A percentile compares a stretch with the other conserved stretches of the same genome.
These are phyloP conservation scores for Cerrena zonata DNA, from an alignment of 1,284 basidiomycete genomes.

Conservation along the genomic window DNA sequence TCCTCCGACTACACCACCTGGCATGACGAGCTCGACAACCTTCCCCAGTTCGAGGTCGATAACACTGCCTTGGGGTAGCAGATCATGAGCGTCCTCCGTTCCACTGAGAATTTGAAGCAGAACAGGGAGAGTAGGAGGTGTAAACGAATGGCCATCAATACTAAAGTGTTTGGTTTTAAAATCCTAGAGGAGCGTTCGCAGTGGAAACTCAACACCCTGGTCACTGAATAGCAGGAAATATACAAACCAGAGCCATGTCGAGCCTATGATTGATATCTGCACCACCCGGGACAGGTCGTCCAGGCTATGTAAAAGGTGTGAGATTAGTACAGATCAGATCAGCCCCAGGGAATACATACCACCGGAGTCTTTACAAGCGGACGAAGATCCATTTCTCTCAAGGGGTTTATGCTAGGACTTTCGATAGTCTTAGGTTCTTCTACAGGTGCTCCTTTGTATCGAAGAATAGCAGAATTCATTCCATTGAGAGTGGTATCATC, in stretches of 20 bases:
- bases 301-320: slow-evolving; percentile 24
- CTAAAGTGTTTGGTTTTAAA: slow-evolving; percentile 11
- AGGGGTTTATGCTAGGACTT: slow-evolving; percentile 15
- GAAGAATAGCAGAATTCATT: slow-evolving; percentile 32
- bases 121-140: slow-evolving; percentile 25
- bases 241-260: slow-evolving; percentile 16
- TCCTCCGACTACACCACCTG: slow-evolving; percentile 21
- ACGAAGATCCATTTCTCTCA: slow-evolving; percentile 26
- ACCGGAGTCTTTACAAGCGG: slow-evolving; percentile 13
- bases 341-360: slow-evolving; percentile 10
- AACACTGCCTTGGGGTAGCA: slow-evolving; percentile 28
- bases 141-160: slow-evolving; percentile 23
- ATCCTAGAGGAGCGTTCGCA: slow-evolving; percentile 5
- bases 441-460: slow-evolving; percentile 32
- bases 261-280: slow-evolving; percentile 27
- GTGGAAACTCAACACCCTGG: not conserved
- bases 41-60: slow-evolving; percentile 24
- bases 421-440: slow-evolving; percentile 30
- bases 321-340: too few relatives aligned
- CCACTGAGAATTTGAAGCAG: slow-evolving; percentile 34
- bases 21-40: slow-evolving; percentile 31
- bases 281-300: slow-evolving; percentile 21
- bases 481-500: slow-evolving; percentile 21
- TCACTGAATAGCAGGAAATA: not conserved
- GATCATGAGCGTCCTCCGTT: slow-evolving; percentile 18